Evolutionary conservation across 805 yeast genomes (phyloP), one percentile per base, ranked within the genome.

Genomic region (Komagataella pseudopastoris): DNA sequence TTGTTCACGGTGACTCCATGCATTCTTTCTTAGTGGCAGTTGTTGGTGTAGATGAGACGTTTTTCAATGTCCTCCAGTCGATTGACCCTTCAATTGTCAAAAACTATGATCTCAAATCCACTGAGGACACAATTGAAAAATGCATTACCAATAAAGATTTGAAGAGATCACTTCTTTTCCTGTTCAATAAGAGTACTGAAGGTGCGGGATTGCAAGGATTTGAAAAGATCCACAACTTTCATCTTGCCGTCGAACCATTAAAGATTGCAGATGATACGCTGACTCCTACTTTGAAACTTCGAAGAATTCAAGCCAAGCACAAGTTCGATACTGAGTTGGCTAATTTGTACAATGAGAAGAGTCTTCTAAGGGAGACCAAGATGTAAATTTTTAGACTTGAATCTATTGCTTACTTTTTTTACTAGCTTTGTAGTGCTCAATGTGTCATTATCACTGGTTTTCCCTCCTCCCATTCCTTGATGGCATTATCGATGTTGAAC

Each of bases 391-490:
- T 30, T 30, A 30, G 39, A 30, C 39, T 10, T 30, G 39, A 30
- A 30, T 30, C 5, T 30, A 30, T 8, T 4, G 14, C 39, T 14
- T 30, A 6, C 14, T 12, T 30, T 30, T 30, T 30, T 10, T 30
- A 10, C 14, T 14, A 10, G 10, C 10, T 30, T 7, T 12, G n/a
- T 30, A 7, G 10, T 8, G 39, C 39, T 65, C 61, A 82, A 61
- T 83, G 88, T n/a, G 83, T 78, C 59, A 84, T 65, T 51, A 72
- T 76, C 4, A 83, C 78, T 3, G 82, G 80, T 59, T 78, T 75
- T 18, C 88, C 88, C 1, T 82, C 78, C 56, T 81, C 84, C 91
- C 93, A 84, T 49, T 83, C 88, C 64, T 78, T 80, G 47, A 89
- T 74, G 5, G 88, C 88, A 45, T 75, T 75, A 49, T 78, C 78